Evolutionary conservation across 78 protist species (phyloP).

Genomic region (Dictyostelium brefeldianum): DNA sequence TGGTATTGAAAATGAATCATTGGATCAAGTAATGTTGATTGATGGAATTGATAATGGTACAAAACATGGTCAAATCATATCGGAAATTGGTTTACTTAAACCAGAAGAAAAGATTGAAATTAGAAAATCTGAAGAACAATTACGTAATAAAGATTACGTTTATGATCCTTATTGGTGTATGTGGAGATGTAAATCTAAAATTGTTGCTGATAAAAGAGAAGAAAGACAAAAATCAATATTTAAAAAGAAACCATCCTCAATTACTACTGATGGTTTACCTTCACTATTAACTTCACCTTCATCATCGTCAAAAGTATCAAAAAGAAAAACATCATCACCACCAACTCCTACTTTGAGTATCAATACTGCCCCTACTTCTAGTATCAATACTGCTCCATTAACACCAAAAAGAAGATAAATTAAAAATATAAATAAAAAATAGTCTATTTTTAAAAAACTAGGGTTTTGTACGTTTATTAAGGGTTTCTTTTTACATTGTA

Average conservation of each 20-base stretch:
- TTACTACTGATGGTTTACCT: too few relatives aligned
- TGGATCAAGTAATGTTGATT: neutral
- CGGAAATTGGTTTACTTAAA: conserved; percentile 30
- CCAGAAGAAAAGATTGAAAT: conserved; percentile 42
- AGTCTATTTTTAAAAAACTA: too few relatives aligned
- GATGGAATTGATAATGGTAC: neutral
- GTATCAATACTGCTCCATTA: too few relatives aligned
- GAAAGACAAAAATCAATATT: conserved; percentile 67
- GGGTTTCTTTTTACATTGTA: too few relatives aligned
- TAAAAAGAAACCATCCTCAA: neutral
- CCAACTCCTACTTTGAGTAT: too few relatives aligned
- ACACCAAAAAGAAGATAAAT: too few relatives aligned
- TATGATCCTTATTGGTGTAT: conserved; percentile 83
- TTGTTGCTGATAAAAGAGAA: conserved; percentile 54
- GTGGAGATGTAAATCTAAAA: conserved; percentile 81
- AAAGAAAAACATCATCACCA: too few relatives aligned
- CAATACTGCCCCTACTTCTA: too few relatives aligned
- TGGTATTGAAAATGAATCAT: neutral
- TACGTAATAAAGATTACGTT: conserved; percentile 42
- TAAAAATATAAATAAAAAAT: too few relatives aligned
- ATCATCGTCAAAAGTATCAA: too few relatives aligned
- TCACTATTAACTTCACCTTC: too few relatives aligned
- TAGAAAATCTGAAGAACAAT: conserved; percentile 44
- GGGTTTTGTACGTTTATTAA: too few relatives aligned
- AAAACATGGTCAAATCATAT: conserved; percentile 5